Conservation (phyloP, 805 yeast genomes). For the Myxozyma udenii region DNA sequence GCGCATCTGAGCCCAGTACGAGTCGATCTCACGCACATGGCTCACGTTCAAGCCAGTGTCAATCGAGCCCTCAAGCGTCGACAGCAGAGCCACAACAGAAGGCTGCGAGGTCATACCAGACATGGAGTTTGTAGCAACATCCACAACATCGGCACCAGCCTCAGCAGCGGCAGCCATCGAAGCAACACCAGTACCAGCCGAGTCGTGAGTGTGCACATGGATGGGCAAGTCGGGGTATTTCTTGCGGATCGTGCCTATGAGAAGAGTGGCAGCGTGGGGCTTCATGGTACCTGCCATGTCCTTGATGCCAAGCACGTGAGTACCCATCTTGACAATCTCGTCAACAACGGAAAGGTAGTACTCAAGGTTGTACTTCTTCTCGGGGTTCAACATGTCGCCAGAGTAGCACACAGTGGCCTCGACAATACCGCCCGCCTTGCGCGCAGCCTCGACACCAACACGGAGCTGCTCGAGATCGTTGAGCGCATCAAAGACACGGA, state of each 20-base stretch:
- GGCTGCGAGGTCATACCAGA: constrained; percentile 99
- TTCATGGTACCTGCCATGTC: constrained; percentile 99
- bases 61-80: constrained; percentile 84
- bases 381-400: constrained; percentile 95
- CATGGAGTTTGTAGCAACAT: constrained; percentile 94
- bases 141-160: constrained; percentile 98
- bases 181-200: constrained; percentile 99
- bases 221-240: constrained; percentile 92
- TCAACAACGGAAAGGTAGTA: constrained; percentile 83
- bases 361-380: constrained; percentile 91
- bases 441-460: constrained; percentile 97
- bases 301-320: constrained; percentile 94
- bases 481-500: constrained; percentile 96
- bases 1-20: constrained; percentile 99
- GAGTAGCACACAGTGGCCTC: constrained; percentile 98
- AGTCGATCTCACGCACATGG: constrained; percentile 76
- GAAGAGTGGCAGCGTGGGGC: constrained; percentile 84
- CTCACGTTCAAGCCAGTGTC: constrained; percentile 67
- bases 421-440: constrained; percentile 97
- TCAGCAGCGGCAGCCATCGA: constrained; percentile 90
- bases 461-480: constrained; percentile 94
- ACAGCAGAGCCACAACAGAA: constrained; percentile 85
- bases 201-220: constrained; percentile 98
- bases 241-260: constrained; percentile 76
- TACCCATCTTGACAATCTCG: constrained; percentile 85